Base-by-base conservation (phyloP, 1,139 yeast genomes). In the Kurtzmaniella quercitrusa region DNA sequence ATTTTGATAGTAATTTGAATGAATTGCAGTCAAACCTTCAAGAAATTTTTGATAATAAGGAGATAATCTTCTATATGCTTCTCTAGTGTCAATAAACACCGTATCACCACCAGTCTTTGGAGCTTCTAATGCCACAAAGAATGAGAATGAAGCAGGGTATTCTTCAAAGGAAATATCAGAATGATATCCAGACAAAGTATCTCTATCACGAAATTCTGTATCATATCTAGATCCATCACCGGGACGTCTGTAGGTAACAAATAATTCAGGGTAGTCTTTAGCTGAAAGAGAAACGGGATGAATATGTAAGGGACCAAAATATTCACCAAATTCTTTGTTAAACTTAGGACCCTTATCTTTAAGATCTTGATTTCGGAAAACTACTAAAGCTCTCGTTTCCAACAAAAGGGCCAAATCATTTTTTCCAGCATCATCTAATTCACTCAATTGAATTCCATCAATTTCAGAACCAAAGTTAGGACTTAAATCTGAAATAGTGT, bases 91-190 rank as follows among this genome's bases (percentile, higher is more conserved):
- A 21, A 63, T 51, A 48, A 62, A 64, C 8, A 64, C 65, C 14
- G 69, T 64, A 46, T 64, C 69, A 41, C 69, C 69, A 41, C 69
- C 69, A 8, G 56, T 48, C 17, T 55, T 54, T 6, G 68, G 68
- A 31, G 65, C 62, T 45, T 63, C 66, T 45, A 63, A 58, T 19
- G 64, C 66, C 41, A 58, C 65, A 44, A 64, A 64, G 45, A 63
- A 52, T 2, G 65, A 57, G 44, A 63, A 62, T 19, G 63, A 60
- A 19, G 66, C 51, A 7, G 69, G 68, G 43, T 63, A 60, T 39
- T 59, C 51, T 43, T 63, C 69, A 46, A 63, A 63, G 38, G 64
- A 55, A 33, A 63, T 60, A 49, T 64, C 69, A 34, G 66, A 60
- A 50, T 64, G 69, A 63, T 65, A 64, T 12, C 48, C 56, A 15